Evolutionary conservation across 108 stramenopile species (phyloP), one percentile per base, ranked within the genome.

Genomic region (Cylindrotheca closterium): DNA sequence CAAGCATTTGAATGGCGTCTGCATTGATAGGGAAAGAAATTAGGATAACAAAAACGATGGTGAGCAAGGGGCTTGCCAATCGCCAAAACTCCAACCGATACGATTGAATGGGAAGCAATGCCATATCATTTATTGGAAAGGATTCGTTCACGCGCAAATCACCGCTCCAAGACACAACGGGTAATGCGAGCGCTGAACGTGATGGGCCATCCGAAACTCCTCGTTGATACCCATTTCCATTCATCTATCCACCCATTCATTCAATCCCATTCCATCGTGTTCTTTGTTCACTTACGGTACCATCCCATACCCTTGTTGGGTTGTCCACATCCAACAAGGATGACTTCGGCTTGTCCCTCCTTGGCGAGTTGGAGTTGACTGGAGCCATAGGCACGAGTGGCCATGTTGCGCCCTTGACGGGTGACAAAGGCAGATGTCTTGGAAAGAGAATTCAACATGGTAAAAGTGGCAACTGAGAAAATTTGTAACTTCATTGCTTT

Each of bases 341-440:
- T 76, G 15, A 92, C 93, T 75, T 94, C 88, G 47, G 92, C 92
- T 79, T 93, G 92, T 59, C 88, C 88, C n/a, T 72, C 68, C 71
- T 72, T 67, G 29, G 80, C 80, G 27, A 63, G 46, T 1, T 50
- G 47, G 22, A 67, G 4, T 22, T 69, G 29, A 29, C 66, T 55
- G 18, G 61, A 58, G 51, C 45, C 42, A 37, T 60, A 65, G 37
- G 77, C 57, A 47, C 78, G 70, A 34, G 65, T 17, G 29, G 67
- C 60, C 8, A 55, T 42, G 47, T 60, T 56, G 51, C 58, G 64
- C 27, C 52, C 47, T 23, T 49, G 65, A 34, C 63, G 56, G 58
- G 57, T 56, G 23, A 42, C 47, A 51, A 73, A 79, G 46, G 67
- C 78, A n/a, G 72, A 55, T 33, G 61, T 57, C 31, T 71, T 12